Evolutionary conservation across 2,329 filamentous ascomycete genomes (phyloP), one percentile per base, ranked within the genome.

Genomic region (Botrytis byssoidea): DNA sequence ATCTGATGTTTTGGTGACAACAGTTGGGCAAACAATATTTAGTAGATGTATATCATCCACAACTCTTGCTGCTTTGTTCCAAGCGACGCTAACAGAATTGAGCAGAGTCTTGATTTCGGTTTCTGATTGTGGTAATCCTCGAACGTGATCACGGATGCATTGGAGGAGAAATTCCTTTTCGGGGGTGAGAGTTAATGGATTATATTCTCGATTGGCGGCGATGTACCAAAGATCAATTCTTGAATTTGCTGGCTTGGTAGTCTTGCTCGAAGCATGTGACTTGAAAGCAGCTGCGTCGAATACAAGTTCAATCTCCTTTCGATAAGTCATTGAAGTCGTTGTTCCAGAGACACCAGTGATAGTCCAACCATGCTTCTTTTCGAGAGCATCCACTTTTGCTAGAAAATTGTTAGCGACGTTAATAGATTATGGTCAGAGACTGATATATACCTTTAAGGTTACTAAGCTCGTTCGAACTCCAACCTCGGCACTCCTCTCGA

Each of bases 401-500:
- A 78, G 72, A 60, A 60, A 51, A 32, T n/a, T 63, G 81, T 88
- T 81, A 88, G 84, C 74, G 69, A 66, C 14, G 14, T 14, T 12
- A 4, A 32, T 46, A 71, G 42, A 60, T 18, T 12, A 8, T 25
- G 66, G 48, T 48, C 35, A 44, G n/a, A 35, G 29, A 60, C 35
- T 29, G 7, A 3, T 32, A 79, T 85, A 81, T 86, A 93, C 92
- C 88, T 87, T 95, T 94, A n/a, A 97, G 85, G 57, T 85, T 85
- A 76, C 88, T 88, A 76, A 98, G 93, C 83, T 98, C 96, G 42
- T 88, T 90, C 70, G 91, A 89, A 73, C 91, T 95, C 91, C 95
- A 98, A 57, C 95, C 95, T 71, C 95, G 90, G 81, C 92, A 97
- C 79, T 97, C 93, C 81, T 98, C 94, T 75, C 93, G 89, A 40